A percentile compares a stretch with the other conserved stretches of the same genome.
Evolutionary conservation across 371 early-diverging fungal species (phyloP).

Genomic region (Saksenaea vasiformis): DNA sequence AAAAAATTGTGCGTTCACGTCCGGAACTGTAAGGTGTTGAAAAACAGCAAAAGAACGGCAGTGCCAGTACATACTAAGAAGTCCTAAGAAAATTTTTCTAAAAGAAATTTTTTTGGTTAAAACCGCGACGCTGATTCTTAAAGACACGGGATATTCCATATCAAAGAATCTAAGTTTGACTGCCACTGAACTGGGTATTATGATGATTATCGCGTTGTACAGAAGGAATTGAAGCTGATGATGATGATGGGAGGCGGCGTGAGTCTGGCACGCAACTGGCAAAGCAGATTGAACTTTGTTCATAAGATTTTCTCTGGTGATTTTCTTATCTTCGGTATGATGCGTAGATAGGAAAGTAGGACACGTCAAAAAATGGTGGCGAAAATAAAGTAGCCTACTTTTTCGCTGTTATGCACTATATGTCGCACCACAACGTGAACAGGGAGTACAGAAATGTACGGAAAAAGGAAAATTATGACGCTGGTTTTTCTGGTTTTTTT

Average conservation of each 20-base stretch:
- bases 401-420: background rate
- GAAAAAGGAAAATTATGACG: background rate
- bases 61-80: too few relatives aligned
- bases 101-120: too few relatives aligned
- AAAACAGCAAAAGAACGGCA: too few relatives aligned
- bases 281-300: too few relatives aligned
- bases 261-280: background rate
- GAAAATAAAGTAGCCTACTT: background rate
- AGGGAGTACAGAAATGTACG: background rate
- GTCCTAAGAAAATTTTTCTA: too few relatives aligned
- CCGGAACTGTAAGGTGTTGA: too few relatives aligned
- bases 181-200: background rate
- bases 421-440: background rate
- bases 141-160: too few relatives aligned
- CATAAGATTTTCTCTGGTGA: background rate
- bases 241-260: background rate
- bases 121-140: too few relatives aligned
- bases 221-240: background rate
- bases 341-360: background rate
- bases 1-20: too few relatives aligned
- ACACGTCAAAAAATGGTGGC: background rate
- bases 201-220: background rate
- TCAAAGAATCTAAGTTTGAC: background rate
- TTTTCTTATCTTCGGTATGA: background rate
- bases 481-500: background rate